Percentiles rank a stretch among this genome's conserved stretches.
These are phyloP conservation scores for Fusarium xylarioides DNA, from an alignment of 2,329 filamentous ascomycete genomes.

Conservation along the genomic window DNA sequence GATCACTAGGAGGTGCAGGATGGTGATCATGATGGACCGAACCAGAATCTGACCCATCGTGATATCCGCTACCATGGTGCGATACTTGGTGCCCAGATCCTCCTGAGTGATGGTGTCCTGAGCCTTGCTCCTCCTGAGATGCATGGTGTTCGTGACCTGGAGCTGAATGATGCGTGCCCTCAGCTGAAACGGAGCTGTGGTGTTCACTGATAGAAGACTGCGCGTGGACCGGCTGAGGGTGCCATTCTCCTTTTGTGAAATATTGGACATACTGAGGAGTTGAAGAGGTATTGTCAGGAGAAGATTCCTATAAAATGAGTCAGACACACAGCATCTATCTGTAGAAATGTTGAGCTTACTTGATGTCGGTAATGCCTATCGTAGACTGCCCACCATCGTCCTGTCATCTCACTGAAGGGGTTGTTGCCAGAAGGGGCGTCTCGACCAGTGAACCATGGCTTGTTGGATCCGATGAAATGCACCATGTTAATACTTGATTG, in stretches of 20 bases:
- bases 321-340: neutral
- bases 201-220: conserved; percentile 36
- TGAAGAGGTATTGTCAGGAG: conserved; percentile 12
- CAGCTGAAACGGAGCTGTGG: conserved; percentile 31
- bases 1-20: conserved; percentile 46
- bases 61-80: conserved; percentile 28
- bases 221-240: conserved; percentile 26
- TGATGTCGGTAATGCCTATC: conserved; percentile 79
- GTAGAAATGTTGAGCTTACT: conserved; percentile 49
- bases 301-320: conserved; percentile 32
- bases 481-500: conserved; percentile 88
- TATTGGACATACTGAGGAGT: conserved; percentile 57
- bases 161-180: conserved; percentile 28
- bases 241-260: conserved; percentile 64
- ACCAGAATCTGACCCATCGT: conserved; percentile 25
- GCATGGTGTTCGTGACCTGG: conserved; percentile 19
- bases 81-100: conserved; percentile 16
- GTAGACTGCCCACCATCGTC: conserved; percentile 93
- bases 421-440: conserved; percentile 61
- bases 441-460: conserved; percentile 83
- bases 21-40: conserved; percentile 28
- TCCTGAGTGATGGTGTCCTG: conserved; percentile 24
- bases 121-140: neutral
- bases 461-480: conserved; percentile 92
- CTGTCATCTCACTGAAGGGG: conserved; percentile 84